Evolutionary conservation across 164 flowering plant species (phyloP), one percentile per base, ranked within the genome.

Genomic region (Vitis riparia): DNA sequence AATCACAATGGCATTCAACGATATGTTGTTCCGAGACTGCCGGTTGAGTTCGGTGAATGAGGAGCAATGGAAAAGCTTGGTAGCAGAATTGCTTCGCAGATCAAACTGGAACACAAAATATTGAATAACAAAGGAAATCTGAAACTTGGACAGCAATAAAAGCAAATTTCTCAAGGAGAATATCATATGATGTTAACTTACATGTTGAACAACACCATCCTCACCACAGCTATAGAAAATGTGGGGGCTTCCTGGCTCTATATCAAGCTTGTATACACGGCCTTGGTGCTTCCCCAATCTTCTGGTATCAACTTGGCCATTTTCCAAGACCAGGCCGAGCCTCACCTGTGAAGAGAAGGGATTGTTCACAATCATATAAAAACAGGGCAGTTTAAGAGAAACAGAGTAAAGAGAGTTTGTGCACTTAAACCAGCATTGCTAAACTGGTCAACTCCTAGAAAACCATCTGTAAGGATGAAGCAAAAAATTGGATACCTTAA

Each of bases 221-320:
- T 85, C 88, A 16, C 90, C 93, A 64, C 91, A 89, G 77, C 88
- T 89, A 70, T 89, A 91, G 61, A 91, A 70, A 68, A 83, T 79
- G 77, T 87, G 80, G 15, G 96, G 90, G 64, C 90, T 91, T 68
- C 93, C 96, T 47, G 96, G 91, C 72, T 91, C 93, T 65, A 91
- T 71, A 10, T 91, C 93, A 66, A 89, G 83, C 58, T 83, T 85
- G 75, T 86, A 83, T 9, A 83, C 89, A 62, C 83, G 77, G 6
- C 89, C 92, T 62, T 74, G 80, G 71, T 89, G 97, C 77, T 82
- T 79, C 15, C 84, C 89, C 60, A 91, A 73, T 60, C 66, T 79
- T 82, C 2, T 82, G 12, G 91, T 89, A 47, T 82, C 76, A 11
- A 89, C 88, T 14, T 16, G 61, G 10, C 93, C 91, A 76, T 71